Conservation (phyloP, 495 filamentous ascomycete species). For the Beverwykella pulmonaria region DNA sequence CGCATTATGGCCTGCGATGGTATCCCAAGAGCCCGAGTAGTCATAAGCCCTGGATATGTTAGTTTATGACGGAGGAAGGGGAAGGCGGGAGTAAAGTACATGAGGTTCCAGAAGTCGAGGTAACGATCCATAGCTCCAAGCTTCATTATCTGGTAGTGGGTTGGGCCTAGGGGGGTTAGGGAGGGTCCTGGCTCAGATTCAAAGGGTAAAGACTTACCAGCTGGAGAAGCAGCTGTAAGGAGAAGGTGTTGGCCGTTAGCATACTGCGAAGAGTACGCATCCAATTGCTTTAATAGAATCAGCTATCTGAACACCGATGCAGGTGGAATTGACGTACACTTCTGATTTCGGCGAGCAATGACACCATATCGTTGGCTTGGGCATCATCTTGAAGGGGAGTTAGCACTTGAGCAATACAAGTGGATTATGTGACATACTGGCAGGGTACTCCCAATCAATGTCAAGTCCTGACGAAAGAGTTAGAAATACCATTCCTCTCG, state of each 20-base stretch:
- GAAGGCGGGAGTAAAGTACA: slow-evolving; percentile 25
- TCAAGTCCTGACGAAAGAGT: slow-evolving; percentile 31
- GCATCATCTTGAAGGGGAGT: slow-evolving; percentile 41
- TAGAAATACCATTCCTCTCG: background rate
- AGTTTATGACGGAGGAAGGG: slow-evolving; percentile 3
- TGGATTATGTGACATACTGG: slow-evolving; percentile 11
- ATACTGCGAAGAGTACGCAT: slow-evolving; percentile 30
- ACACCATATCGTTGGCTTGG: slow-evolving; percentile 71
- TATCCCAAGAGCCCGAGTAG: slow-evolving; percentile 65
- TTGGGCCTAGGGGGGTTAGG: slow-evolving; percentile 42
- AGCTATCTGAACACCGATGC: background rate
- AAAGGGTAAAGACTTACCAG: slow-evolving; percentile 45
- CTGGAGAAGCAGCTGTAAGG: slow-evolving; percentile 74
- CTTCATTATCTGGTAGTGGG: slow-evolving; percentile 70
- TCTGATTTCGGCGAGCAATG: slow-evolving; percentile 50
- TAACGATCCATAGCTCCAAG: slow-evolving; percentile 72
- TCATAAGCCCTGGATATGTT: slow-evolving; percentile 45
- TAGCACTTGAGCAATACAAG: background rate
- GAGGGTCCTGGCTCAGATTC: background rate
- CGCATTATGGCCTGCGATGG: slow-evolving; percentile 71
- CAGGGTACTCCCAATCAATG: slow-evolving; percentile 41
- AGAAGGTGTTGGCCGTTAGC: slow-evolving; percentile 59
- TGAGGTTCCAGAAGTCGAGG: slow-evolving; percentile 84
- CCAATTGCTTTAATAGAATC: slow-evolving; percentile 11
- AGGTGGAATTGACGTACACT: slow-evolving; percentile 8